Conservation (phyloP, 2,329 filamentous ascomycete species). For the Alternaria novae-zelandiae region DNA sequence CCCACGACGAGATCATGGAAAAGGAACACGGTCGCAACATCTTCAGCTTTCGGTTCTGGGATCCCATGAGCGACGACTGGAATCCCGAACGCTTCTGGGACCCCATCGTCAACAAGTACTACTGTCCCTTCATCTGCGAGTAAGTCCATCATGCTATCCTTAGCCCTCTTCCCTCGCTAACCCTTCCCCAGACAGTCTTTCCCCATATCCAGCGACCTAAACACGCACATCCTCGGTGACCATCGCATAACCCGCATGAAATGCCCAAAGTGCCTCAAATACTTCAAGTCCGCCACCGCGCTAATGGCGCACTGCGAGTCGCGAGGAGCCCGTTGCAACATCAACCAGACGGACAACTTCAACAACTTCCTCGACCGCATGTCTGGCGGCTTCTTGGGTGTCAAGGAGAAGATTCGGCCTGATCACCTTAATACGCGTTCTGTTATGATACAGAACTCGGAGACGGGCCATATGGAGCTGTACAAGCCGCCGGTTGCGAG, state of each 20-base stretch:
- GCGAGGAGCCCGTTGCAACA: conserved; percentile 34
- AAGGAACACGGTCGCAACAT: conserved; percentile 46
- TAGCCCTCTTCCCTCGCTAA: background rate
- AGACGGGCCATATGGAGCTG: conserved; percentile 28
- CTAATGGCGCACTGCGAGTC: conserved; percentile 52
- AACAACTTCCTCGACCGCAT: conserved; percentile 47
- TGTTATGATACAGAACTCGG: conserved; percentile 22
- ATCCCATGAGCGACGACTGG: conserved; percentile 59
- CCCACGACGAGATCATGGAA: conserved; percentile 36
- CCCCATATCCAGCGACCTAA: conserved; percentile 35
- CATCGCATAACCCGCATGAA: conserved; percentile 46
- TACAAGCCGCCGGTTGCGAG: conserved; percentile 34
- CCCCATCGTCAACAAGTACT: conserved; percentile 53
- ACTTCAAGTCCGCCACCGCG: conserved; percentile 47
- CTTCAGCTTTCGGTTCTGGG: conserved; percentile 51
- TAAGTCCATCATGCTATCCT: conserved; percentile 36
- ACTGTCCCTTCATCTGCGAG: conserved; percentile 64
- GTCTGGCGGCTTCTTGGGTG: conserved; percentile 51
- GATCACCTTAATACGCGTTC: conserved; percentile 38
- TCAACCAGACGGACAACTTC: conserved; percentile 47
- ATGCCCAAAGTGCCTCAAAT: conserved; percentile 51
- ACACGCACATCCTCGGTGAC: conserved; percentile 43
- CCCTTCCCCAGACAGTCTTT: conserved; percentile 5
- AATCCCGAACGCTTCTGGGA: conserved; percentile 57
- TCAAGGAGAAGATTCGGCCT: conserved; percentile 38